Conservation (phyloP, 768 basidiomycete genomes). For the Lactarius sanguifluus region DNA sequence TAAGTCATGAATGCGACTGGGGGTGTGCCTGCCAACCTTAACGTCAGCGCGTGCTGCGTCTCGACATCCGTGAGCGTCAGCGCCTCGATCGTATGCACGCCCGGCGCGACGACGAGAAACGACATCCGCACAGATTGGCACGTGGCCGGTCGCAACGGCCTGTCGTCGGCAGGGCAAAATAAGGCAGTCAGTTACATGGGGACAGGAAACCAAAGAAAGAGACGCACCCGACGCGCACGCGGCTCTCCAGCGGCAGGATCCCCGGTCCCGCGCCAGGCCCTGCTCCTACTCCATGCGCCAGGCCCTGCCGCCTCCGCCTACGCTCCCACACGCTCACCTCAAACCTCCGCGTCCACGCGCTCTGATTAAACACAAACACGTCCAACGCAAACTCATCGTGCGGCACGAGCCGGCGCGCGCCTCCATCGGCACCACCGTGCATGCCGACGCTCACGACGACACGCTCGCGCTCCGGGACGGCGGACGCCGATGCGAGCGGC, state of each 20-base stretch:
- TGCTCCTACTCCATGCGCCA: slow-evolving; percentile 27
- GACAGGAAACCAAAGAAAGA: not conserved
- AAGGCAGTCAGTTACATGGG: not conserved
- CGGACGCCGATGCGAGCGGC: slow-evolving; percentile 46
- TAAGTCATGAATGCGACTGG: not conserved
- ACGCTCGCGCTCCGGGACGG: slow-evolving; percentile 48
- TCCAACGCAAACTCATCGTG: slow-evolving; percentile 77
- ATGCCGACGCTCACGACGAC: slow-evolving; percentile 71
- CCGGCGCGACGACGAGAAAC: slow-evolving; percentile 76
- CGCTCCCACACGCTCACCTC: slow-evolving; percentile 69
- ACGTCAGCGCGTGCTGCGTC: slow-evolving; percentile 66
- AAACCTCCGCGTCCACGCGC: slow-evolving; percentile 70
- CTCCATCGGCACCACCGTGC: slow-evolving; percentile 27
- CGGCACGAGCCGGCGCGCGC: slow-evolving; percentile 57
- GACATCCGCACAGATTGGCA: slow-evolving; percentile 88
- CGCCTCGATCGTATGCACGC: slow-evolving; percentile 73
- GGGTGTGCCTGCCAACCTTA: slow-evolving; percentile 50
- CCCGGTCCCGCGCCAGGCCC: slow-evolving; percentile 40
- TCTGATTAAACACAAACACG: slow-evolving; percentile 85
- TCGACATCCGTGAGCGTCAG: slow-evolving; percentile 75
- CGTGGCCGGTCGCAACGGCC: slow-evolving; percentile 75
- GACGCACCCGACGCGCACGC: slow-evolving; percentile 76
- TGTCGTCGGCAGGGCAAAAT: slow-evolving; percentile 33
- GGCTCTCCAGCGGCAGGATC: slow-evolving; percentile 72
- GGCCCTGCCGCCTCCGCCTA: slow-evolving; percentile 43